These are phyloP conservation scores for Rosellinia necatrix DNA, from an alignment of 2,329 filamentous ascomycete species.

Conservation along the genomic window DNA sequence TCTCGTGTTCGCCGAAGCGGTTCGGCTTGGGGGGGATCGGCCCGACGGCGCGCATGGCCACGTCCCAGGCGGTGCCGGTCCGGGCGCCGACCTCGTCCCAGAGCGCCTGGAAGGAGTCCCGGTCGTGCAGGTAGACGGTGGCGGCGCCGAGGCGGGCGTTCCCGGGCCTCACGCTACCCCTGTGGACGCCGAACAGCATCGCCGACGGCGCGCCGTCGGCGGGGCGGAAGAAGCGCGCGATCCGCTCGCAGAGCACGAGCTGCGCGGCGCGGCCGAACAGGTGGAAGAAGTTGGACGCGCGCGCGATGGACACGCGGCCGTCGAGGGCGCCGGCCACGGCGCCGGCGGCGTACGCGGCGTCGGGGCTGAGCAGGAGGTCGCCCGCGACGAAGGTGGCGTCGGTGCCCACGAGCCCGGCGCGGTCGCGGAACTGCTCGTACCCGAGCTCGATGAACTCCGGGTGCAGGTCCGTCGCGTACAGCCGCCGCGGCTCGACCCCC, in stretches of 20 bases:
- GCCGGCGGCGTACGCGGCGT: constrained; percentile 11
- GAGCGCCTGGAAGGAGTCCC: constrained; percentile 13
- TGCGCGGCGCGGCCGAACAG: constrained; percentile 18
- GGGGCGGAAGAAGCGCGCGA: constrained; percentile 11
- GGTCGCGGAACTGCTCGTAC: constrained; percentile 20
- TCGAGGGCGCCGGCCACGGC: constrained; percentile 4
- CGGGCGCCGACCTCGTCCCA: constrained; percentile 21
- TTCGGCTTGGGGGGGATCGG: not conserved
- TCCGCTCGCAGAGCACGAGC: constrained; percentile 22
- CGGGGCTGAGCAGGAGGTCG: constrained; percentile 13
- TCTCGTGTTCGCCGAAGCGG: constrained; percentile 5
- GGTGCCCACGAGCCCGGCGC: constrained; percentile 7
- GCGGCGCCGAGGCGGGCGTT: too few species aligned
- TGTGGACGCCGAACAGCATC: constrained; percentile 10
- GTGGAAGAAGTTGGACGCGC: constrained; percentile 22
- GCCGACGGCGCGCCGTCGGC: constrained; percentile 3
- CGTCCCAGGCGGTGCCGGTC: constrained; percentile 20
- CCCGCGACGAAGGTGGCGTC: constrained; percentile 14
- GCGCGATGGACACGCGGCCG: constrained; percentile 13
- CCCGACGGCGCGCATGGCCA: not conserved
- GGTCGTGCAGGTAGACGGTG: too few species aligned
- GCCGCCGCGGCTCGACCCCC: constrained; percentile 19
- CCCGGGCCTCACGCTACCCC: constrained; percentile 9
- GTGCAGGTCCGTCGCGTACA: constrained; percentile 20
- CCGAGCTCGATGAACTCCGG: constrained; percentile 18